Evolutionary conservation across 1,284 basidiomycete species (phyloP), one percentile per base, ranked within the genome.

Genomic region (Ustilago curta): DNA sequence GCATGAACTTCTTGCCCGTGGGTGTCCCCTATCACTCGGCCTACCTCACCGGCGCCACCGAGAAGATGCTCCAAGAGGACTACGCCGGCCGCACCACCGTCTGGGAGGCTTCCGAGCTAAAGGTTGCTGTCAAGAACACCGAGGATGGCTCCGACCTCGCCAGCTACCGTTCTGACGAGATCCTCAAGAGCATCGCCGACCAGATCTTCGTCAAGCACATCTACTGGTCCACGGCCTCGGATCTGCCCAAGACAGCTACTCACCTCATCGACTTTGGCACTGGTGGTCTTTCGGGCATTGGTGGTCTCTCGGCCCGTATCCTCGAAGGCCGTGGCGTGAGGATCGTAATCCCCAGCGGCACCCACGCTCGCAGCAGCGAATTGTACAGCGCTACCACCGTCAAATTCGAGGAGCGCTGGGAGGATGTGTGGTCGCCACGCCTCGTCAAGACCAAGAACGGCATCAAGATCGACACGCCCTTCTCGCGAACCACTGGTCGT

Each of bases 251-350:
- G 50, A 89, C 91, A 9, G 94, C 95, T 0, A 98, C 96, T 4
- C 96, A 99, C 85, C 92, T 93, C 7, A 87, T 99, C 78, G 97
- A 82, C 86, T 98, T 99, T 83, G 97, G 96, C 64, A 94, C 96
- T 1, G 96, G 96, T 72, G 95, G 95, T 32, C 85, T 93, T 64
- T 94, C 92, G 77, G 96, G 96, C 50, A 96, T 98, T 79, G 95
- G 95, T 51, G 91, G 92, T 59, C 88, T 98, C 54, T 95, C 94
- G 37, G 90, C 92, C 8, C 91, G 93, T 77, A 95, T 94, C 86
- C 88, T 95, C 50, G 94, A 97, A 82, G 96, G 96, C 23, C 91
- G 93, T 44, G 96, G 97, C 58, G 91, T 98, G 44, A 91, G 94
- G 55, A 90, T 95, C 58, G 59, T 82, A 49, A 71, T 73, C 32